phyloP scores from a whole-genome alignment of 257 asterid species.

The Petrea volubilis region DNA sequence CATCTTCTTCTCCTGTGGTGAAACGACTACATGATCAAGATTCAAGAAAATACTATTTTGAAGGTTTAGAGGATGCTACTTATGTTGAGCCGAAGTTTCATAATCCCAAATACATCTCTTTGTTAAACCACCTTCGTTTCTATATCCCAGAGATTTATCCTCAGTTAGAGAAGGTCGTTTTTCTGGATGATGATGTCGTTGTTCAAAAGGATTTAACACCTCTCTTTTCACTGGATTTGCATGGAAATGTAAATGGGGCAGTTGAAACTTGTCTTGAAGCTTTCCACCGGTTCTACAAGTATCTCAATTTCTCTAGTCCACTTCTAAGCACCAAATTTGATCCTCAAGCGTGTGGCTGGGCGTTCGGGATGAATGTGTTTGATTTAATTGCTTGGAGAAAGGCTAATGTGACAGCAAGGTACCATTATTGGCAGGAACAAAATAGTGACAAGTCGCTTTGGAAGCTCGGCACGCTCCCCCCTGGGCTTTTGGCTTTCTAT shows the following conservation, averaged over 20 bases:
- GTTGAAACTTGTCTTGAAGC: slow-evolving; percentile 83
- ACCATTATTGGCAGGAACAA: slow-evolving; percentile 67
- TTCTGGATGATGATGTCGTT: slow-evolving; percentile 73
- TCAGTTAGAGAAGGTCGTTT: slow-evolving; percentile 64
- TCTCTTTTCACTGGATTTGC: slow-evolving; percentile 70
- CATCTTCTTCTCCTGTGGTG: slow-evolving; percentile 61
- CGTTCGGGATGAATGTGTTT: slow-evolving; percentile 74
- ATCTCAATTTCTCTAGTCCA: slow-evolving; percentile 71
- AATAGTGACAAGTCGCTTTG: slow-evolving; percentile 56
- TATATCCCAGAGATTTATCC: slow-evolving; percentile 77
- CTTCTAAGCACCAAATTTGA: slow-evolving; percentile 67
- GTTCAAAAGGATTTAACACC: slow-evolving; percentile 73
- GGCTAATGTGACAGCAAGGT: slow-evolving; percentile 55
- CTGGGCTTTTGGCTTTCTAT: slow-evolving; percentile 65
- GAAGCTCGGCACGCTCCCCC: slow-evolving; percentile 77
- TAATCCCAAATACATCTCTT: slow-evolving; percentile 51
- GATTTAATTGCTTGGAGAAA: slow-evolving; percentile 73
- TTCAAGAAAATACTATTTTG: slow-evolving; percentile 38
- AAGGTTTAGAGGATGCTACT: slow-evolving; percentile 26
- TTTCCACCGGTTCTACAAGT: slow-evolving; percentile 64
- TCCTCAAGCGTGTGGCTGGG: slow-evolving; percentile 86
- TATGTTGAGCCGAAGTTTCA: slow-evolving; percentile 44
- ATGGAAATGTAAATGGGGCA: slow-evolving; percentile 77
- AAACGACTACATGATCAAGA: slow-evolving; percentile 46
- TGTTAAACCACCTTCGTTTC: slow-evolving; percentile 68